Percentiles rank a stretch among this genome's conserved stretches.
Evolutionary conservation across 2,329 filamentous ascomycete species (phyloP).

Genomic region (Ophiocordyceps camponoti-rufipedis): DNA sequence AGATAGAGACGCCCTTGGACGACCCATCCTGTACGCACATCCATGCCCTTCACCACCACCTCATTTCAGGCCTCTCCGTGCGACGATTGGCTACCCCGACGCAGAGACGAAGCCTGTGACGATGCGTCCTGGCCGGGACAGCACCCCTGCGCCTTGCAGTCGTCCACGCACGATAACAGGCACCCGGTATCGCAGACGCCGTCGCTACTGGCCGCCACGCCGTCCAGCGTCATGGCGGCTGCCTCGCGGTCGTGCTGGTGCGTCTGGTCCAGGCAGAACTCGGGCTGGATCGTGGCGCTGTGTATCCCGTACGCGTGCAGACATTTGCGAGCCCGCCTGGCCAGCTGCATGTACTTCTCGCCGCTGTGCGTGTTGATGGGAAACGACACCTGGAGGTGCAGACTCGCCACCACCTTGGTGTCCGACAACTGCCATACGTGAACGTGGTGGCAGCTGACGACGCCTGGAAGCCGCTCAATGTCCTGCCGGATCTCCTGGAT

Average conservation of each 20-base stretch:
- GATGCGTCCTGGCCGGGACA: slow-evolving; percentile 14
- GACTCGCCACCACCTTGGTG: slow-evolving; percentile 78
- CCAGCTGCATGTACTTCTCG: slow-evolving; percentile 77
- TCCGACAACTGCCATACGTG: slow-evolving; percentile 97
- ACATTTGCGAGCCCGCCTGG: slow-evolving; percentile 65
- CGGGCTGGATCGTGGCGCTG: slow-evolving; percentile 91
- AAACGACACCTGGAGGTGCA: slow-evolving; percentile 86
- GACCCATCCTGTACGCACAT: neutral
- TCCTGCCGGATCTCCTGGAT: slow-evolving; percentile 86
- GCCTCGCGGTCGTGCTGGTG: slow-evolving; percentile 21
- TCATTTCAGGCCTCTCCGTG: slow-evolving; percentile 5
- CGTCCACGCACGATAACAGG: slow-evolving; percentile 27
- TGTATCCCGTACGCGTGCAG: slow-evolving; percentile 94
- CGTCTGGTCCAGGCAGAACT: slow-evolving; percentile 46
- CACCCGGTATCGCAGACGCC: slow-evolving; percentile 13
- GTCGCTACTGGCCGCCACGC: slow-evolving; percentile 9
- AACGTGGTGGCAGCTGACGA: slow-evolving; percentile 83
- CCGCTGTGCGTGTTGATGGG: slow-evolving; percentile 68
- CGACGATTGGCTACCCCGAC: slow-evolving; percentile 16
- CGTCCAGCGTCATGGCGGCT: slow-evolving; percentile 17
- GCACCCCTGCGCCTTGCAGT: slow-evolving; percentile 15
- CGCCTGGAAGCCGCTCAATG: slow-evolving; percentile 67
- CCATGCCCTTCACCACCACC: neutral
- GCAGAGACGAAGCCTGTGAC: slow-evolving; percentile 16
- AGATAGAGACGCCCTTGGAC: neutral